Evolutionary conservation across 2,329 filamentous ascomycete genomes (phyloP), one percentile per base, ranked within the genome.

Genomic region (Diaporthe eres): DNA sequence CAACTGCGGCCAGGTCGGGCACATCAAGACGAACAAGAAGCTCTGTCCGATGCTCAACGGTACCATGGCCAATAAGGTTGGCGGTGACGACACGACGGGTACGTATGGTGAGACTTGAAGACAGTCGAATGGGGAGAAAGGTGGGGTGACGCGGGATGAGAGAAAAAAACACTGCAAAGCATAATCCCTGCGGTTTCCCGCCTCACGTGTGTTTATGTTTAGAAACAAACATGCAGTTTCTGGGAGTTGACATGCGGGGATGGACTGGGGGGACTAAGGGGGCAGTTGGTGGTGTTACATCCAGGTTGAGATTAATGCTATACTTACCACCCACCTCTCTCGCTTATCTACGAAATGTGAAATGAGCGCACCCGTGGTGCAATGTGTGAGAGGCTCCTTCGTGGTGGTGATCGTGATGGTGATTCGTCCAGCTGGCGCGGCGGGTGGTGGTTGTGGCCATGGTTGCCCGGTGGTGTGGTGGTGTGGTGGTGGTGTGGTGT

Each of bases 1-100:
- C 79, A 98, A 98, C 85, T 99, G 97, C 86, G 97, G 97, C 70
- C 94, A 97, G 84, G 94, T 98, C 73, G 97, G 97, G 44, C 97
- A 99, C 82, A 99, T 99, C 88, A 98, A 98, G 86, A 98, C 96
- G 65, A 98, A 98, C 88, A 98, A 98, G 87, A 98, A 98, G 95
- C 37, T 77, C 2, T 77, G 76, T 22, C 76, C 76, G 4, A 71
- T 77, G 75, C 76, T 77, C 47, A 77, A 77, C 42, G 76, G 76
- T 3, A 76, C 76, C 53, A 77, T 77, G 74, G 67, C 71, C 17
- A 72, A 47, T 49, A 74, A 76, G 34, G 58, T 72, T 15, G 68
- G 53, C 53, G 72, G 71, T 3, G 71, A 76, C 37, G 76, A 77
- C 25, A 71, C 63, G 10, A 76, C 74, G 10, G 76, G 76, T 10